Base-by-base conservation (phyloP, 345 rosid genomes). In the Dovyalis caffra region DNA sequence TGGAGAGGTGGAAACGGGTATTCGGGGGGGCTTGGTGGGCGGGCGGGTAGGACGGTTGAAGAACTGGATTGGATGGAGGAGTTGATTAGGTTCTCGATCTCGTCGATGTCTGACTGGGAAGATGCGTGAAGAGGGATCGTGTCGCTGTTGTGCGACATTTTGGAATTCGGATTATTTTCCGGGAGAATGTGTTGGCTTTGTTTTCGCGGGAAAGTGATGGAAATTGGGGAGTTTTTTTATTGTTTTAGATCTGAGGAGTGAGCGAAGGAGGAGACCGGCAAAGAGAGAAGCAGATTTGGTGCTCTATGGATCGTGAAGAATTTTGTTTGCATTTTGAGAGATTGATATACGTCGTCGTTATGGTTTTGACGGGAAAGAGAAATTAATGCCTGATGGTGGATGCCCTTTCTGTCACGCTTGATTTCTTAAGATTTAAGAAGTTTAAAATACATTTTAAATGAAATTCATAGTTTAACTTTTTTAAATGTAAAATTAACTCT, bases 51-150 rank as follows among this genome's bases (percentile, higher is more conserved):
- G 74, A 93, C 98, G 4, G 94, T 84, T 69, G 97, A 85, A n/a
- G 90, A 85, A 29, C 79, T 85, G 7, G 95, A 84, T 60, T 87
- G 97, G 73, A 94, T 90, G 81, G 86, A 82, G 74, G 82, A 89
- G 87, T 83, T 81, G 85, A 95, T 93, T 76, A 95, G 93, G 85
- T 88, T 89, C 85, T 95, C 98, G 86, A 95, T 95, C 92, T 95
- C 99, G 87, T 95, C 99, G 83, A 91, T 95, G 87, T 93, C 99
- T 38, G 98, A 95, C 64, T 95, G 99, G 76, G 98, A 95, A 9
- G 99, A 88, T 0, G 92, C 66, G 63, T 90, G 89, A 33, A 90
- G 91, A 34, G 98, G 99, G 69, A 87, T 72, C 2, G 95, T 91
- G 75, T 95, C 99, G 84, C 92, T 82, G 79, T 85, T 81, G 78